phyloP scores from a whole-genome alignment of 257 asterid species.

The Ehretia macrophylla region DNA sequence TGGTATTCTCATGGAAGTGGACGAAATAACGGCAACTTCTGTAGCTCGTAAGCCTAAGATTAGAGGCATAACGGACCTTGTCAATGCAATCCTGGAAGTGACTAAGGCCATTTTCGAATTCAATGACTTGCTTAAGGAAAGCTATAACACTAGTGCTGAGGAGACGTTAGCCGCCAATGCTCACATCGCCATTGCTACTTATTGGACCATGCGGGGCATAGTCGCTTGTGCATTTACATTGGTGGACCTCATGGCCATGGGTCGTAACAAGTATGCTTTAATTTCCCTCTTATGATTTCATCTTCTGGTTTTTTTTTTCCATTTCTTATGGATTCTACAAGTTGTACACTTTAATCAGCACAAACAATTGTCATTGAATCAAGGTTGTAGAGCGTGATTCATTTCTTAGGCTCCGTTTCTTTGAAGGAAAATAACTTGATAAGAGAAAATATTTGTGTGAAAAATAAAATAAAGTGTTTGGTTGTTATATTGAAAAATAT shows the following conservation, averaged over 20 bases:
- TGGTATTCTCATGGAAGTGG: not conserved
- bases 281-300: too few relatives aligned
- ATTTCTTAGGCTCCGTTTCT: too few relatives aligned
- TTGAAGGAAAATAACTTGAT: too few relatives aligned
- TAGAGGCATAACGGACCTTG: slow-evolving; percentile 18
- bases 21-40: not conserved
- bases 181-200: slow-evolving; percentile 49
- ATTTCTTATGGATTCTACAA: too few relatives aligned
- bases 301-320: too few relatives aligned
- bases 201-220: slow-evolving; percentile 49
- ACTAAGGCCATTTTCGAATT: not conserved
- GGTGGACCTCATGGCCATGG: slow-evolving; percentile 45
- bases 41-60: slow-evolving; percentile 11
- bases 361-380: too few relatives aligned
- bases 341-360: too few relatives aligned
- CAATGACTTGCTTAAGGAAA: not conserved
- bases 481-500: too few relatives aligned
- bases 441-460: too few relatives aligned
- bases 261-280: too few relatives aligned
- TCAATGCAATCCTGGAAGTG: slow-evolving; percentile 28
- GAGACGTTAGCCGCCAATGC: not conserved
- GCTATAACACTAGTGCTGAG: not conserved
- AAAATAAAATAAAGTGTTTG: too few relatives aligned
- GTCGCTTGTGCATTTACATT: slow-evolving; percentile 43
- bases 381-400: too few relatives aligned